phyloP scores from a whole-genome alignment of 2,329 filamentous ascomycete genomes.

The Cercospora sp. region DNA sequence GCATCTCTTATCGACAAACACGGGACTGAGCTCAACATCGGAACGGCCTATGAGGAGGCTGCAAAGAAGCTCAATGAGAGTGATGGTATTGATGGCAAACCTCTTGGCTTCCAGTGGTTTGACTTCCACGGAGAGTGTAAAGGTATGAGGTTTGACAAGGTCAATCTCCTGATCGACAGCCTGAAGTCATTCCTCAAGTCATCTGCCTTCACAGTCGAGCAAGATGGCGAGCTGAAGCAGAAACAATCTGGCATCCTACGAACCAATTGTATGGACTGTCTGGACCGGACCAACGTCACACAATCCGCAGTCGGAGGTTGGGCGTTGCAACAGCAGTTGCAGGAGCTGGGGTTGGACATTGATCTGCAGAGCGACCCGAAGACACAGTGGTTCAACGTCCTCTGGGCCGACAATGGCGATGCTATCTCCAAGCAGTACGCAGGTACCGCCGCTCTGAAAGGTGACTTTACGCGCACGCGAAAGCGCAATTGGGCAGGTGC shows the following conservation, averaged over 20 bases:
- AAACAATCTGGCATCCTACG: constrained; percentile 75
- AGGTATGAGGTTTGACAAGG: constrained; percentile 98
- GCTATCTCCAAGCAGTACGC: constrained; percentile 95
- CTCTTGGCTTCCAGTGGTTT: constrained; percentile 86
- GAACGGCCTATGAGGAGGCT: constrained; percentile 71
- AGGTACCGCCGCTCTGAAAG: constrained; percentile 91
- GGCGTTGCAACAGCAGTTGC: constrained; percentile 77
- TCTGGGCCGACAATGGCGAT: constrained; percentile 96
- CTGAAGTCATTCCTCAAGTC: constrained; percentile 67
- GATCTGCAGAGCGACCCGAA: constrained; percentile 72
- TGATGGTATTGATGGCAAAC: constrained; percentile 52
- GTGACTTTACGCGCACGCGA: constrained; percentile 88
- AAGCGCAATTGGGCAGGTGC: constrained; percentile 91
- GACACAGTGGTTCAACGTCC: constrained; percentile 89
- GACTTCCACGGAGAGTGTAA: constrained; percentile 92
- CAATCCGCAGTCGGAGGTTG: constrained; percentile 87
- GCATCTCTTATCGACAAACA: constrained; percentile 88
- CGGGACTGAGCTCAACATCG: constrained; percentile 76
- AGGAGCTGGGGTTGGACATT: constrained; percentile 72
- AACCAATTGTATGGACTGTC: constrained; percentile 98
- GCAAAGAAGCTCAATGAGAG: constrained; percentile 66
- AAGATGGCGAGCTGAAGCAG: constrained; percentile 44
- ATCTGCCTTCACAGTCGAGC: constrained; percentile 68
- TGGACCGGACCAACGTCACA: constrained; percentile 93
- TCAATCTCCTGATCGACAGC: constrained; percentile 72